These are phyloP conservation scores for Arthroderma sp. DNA, from an alignment of 2,329 filamentous ascomycete species.

Conservation along the genomic window DNA sequence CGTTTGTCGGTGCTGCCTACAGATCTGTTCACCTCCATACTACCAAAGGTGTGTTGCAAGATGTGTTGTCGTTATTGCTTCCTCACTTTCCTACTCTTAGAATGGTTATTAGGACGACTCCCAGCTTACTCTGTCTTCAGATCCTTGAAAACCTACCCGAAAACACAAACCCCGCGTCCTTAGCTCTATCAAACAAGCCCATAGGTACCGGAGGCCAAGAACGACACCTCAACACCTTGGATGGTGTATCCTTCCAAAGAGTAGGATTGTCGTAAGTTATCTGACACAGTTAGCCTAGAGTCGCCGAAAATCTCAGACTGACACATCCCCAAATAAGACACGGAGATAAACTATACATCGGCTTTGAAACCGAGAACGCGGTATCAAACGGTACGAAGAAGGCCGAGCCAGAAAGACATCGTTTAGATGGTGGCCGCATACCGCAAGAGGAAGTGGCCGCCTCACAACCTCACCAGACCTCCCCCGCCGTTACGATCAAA, in stretches of 20 bases:
- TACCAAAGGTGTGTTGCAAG: constrained; percentile 28
- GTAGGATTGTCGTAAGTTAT: constrained; percentile 44
- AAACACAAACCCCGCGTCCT: constrained; percentile 40
- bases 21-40: constrained; percentile 53
- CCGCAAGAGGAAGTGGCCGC: constrained; percentile 45
- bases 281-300: constrained; percentile 7
- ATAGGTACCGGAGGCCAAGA: constrained; percentile 44
- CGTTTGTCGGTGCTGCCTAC: constrained; percentile 64
- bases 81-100: not conserved
- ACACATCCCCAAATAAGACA: constrained; percentile 42
- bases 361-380: constrained; percentile 51
- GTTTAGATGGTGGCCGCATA: constrained; percentile 26
- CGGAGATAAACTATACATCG: constrained; percentile 80
- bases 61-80: not conserved
- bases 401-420: constrained; percentile 15
- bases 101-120: not conserved
- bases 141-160: constrained; percentile 48
- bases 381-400: constrained; percentile 37
- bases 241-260: constrained; percentile 42
- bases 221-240: constrained; percentile 38
- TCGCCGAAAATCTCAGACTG: constrained; percentile 7
- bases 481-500: constrained; percentile 51
- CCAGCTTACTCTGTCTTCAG: constrained; percentile 18
- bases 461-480: constrained; percentile 43
- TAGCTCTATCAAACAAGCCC: constrained; percentile 48